Conservation (phyloP, 768 basidiomycete genomes). For the Tricholomella constricta region DNA sequence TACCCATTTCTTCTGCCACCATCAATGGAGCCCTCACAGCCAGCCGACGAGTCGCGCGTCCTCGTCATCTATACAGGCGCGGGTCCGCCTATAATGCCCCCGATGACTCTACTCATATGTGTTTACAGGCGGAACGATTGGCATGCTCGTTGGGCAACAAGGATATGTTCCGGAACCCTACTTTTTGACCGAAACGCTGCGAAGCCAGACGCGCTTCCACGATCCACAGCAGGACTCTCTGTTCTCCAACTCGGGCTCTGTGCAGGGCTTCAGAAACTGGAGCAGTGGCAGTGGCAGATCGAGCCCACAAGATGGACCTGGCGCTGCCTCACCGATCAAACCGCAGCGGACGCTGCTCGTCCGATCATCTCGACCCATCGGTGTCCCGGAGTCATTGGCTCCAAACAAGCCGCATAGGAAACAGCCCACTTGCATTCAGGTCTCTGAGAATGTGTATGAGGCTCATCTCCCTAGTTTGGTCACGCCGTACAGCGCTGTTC, state of each 20-base stretch:
- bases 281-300: conserved; percentile 59
- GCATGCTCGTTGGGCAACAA: conserved; percentile 77
- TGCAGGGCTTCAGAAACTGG: conserved; percentile 82
- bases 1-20: no score
- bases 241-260: conserved; percentile 77
- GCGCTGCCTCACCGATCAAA: conserved; percentile 22
- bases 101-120: background rate
- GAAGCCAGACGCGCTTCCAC: conserved; percentile 86
- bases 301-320: conserved; percentile 40
- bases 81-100: background rate
- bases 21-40: conserved; percentile 52
- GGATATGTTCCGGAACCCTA: conserved; percentile 87
- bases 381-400: conserved; percentile 39
- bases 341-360: conserved; percentile 53
- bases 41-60: conserved; percentile 73
- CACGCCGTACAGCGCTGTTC: conserved; percentile 69
- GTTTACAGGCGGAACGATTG: conserved; percentile 75
- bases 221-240: conserved; percentile 87
- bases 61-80: conserved; percentile 82
- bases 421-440: conserved; percentile 45
- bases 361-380: conserved; percentile 71
- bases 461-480: conserved; percentile 74
- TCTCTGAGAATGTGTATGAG: conserved; percentile 70
- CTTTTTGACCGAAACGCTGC: conserved; percentile 82
- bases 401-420: conserved; percentile 27